These are phyloP conservation scores for Cymodocea nodosa DNA, from an alignment of 116 monocot genomes.

Conservation along the genomic window DNA sequence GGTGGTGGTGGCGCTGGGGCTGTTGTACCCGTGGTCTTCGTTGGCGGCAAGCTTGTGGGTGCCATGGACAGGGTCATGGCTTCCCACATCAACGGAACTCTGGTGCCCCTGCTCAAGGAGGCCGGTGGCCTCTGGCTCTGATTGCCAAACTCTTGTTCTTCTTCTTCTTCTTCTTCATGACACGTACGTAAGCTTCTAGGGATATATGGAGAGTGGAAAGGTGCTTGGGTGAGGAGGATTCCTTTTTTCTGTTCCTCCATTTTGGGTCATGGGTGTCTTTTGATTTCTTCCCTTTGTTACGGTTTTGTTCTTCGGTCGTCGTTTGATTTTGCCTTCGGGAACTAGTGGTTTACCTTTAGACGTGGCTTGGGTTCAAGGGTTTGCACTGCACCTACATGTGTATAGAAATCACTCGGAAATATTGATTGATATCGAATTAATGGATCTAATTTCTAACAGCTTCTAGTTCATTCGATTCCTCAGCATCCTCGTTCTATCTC, in stretches of 20 bases:
- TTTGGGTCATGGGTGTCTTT: constrained; percentile 7
- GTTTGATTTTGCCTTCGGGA: neutral
- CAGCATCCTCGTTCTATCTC: no score
- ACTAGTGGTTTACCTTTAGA: neutral
- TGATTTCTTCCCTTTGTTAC: neutral
- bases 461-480: no score
- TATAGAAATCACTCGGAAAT: neutral
- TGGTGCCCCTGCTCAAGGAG: constrained; percentile 43
- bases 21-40: constrained; percentile 36
- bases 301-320: neutral
- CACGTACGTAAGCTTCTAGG: neutral
- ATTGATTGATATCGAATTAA: neutral
- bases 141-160: neutral
- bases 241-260: constrained; percentile 5
- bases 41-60: constrained; percentile 46
- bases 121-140: constrained; percentile 53
- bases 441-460: neutral
- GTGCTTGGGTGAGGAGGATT: constrained; percentile 5
- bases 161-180: neutral
- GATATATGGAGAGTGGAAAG: neutral
- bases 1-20: neutral
- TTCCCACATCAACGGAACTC: constrained; percentile 46
- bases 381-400: neutral
- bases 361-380: neutral
- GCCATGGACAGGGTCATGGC: constrained; percentile 56